A percentile compares a stretch with the other conserved stretches of the same genome.
These are phyloP conservation scores for Carex myosuroides DNA, from an alignment of 176 grass and related monocot species.

Conservation along the genomic window DNA sequence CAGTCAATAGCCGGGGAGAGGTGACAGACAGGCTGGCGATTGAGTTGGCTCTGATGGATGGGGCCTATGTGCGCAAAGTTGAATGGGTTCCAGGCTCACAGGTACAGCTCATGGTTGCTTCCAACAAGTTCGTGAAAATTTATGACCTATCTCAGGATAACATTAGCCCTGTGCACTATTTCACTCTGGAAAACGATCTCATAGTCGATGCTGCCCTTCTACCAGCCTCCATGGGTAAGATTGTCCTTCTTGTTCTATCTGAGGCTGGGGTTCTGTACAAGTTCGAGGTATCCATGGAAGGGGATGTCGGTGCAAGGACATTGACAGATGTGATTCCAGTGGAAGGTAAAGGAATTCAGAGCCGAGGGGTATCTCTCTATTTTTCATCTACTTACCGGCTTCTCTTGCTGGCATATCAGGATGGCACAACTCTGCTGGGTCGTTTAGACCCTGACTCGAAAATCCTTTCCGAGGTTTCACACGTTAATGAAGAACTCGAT, in stretches of 20 bases:
- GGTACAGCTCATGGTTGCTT: slow-evolving; percentile 90
- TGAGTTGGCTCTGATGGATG: slow-evolving; percentile 86
- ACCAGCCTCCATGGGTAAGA: slow-evolving; percentile 77
- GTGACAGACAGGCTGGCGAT: slow-evolving; percentile 90
- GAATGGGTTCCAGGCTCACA: slow-evolving; percentile 97
- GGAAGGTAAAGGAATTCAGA: slow-evolving; percentile 44
- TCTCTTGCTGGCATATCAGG: slow-evolving; percentile 82
- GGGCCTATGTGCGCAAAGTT: slow-evolving; percentile 68
- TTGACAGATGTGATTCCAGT: slow-evolving; percentile 66
- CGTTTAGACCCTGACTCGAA: slow-evolving; percentile 62
- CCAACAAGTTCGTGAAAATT: slow-evolving; percentile 97
- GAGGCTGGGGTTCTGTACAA: slow-evolving; percentile 75
- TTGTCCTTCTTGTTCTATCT: slow-evolving; percentile 86
- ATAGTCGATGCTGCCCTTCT: slow-evolving; percentile 76
- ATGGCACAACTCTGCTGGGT: slow-evolving; percentile 73
- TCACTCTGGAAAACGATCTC: slow-evolving; percentile 77
- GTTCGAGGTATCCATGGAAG: slow-evolving; percentile 73
- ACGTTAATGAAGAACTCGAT: slow-evolving; percentile 73
- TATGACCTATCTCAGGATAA: slow-evolving; percentile 96
- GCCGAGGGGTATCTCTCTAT: slow-evolving; percentile 72
- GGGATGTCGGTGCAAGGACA: slow-evolving; percentile 73
- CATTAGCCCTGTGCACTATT: slow-evolving; percentile 92
- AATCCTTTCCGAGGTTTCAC: slow-evolving; percentile 58
- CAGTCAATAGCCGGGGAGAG: slow-evolving; percentile 89
- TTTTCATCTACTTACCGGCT: slow-evolving; percentile 90